Percentiles rank a stretch among this genome's conserved stretches.
These are phyloP conservation scores for Clavispora phyllophila DNA, from an alignment of 805 yeast species.

Conservation along the genomic window DNA sequence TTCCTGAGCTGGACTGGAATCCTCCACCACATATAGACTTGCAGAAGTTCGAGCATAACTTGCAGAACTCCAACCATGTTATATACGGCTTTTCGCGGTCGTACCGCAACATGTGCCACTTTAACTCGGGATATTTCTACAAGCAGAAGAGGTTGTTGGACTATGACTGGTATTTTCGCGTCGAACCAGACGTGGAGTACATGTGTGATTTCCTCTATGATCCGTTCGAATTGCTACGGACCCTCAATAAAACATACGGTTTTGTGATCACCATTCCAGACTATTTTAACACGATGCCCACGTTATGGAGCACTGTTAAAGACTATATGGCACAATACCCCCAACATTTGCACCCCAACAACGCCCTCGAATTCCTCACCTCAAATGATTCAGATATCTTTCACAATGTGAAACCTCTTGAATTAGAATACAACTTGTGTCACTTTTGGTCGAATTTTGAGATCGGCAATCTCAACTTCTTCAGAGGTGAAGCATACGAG, in stretches of 20 bases:
- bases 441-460: constrained; percentile 74
- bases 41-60: constrained; percentile 20
- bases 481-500: constrained; percentile 42
- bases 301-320: constrained; percentile 47
- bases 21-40: constrained; percentile 33
- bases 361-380: constrained; percentile 45
- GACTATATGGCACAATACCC: constrained; percentile 43
- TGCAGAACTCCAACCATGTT: constrained; percentile 22
- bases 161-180: constrained; percentile 56
- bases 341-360: constrained; percentile 41
- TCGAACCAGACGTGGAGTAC: constrained; percentile 54
- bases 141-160: constrained; percentile 38
- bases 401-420: constrained; percentile 5
- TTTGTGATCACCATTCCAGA: constrained; percentile 49
- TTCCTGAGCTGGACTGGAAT: constrained; percentile 38
- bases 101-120: constrained; percentile 67
- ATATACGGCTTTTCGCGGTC: constrained; percentile 46
- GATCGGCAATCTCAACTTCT: constrained; percentile 47
- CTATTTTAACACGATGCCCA: constrained; percentile 47
- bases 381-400: constrained; percentile 32
- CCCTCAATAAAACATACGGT: constrained; percentile 44
- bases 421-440: constrained; percentile 54
- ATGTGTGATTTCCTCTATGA: constrained; percentile 56
- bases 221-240: constrained; percentile 42
- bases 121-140: constrained; percentile 62